Evolutionary conservation across 2,329 filamentous ascomycete species (phyloP).

Genomic region (Xylariaceae sp.): DNA sequence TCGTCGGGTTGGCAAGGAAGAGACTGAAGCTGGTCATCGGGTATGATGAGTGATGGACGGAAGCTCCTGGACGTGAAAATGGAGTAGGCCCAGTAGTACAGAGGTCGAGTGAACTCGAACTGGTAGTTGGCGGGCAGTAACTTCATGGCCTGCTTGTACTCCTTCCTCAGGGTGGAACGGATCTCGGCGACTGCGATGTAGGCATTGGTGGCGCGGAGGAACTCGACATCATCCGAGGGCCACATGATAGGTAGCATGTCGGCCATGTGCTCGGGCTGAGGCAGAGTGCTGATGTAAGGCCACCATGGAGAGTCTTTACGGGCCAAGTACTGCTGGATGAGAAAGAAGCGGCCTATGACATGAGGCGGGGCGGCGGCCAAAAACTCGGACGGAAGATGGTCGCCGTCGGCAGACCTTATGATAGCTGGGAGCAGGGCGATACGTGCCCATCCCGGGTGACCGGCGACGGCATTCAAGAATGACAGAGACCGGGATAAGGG

Average conservation of each 20-base stretch:
- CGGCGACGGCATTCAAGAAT: constrained; percentile 51
- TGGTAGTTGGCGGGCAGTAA: constrained; percentile 34
- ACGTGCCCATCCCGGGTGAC: constrained; percentile 25
- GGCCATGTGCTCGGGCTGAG: constrained; percentile 51
- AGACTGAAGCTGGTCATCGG: constrained; percentile 31
- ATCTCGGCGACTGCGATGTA: constrained; percentile 37
- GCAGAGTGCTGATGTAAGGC: constrained; percentile 63
- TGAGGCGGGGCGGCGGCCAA: constrained; percentile 50
- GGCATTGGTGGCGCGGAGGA: constrained; percentile 40
- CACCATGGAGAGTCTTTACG: constrained; percentile 60
- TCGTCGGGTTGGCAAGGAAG: constrained; percentile 47
- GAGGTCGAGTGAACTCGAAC: constrained; percentile 39
- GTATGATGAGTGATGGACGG: constrained; percentile 54
- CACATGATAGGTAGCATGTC: constrained; percentile 62
- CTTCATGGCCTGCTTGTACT: constrained; percentile 42
- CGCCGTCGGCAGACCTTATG: constrained; percentile 6
- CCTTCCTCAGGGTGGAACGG: constrained; percentile 40
- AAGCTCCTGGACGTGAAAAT: constrained; percentile 65
- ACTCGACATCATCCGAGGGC: constrained; percentile 54
- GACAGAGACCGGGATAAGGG: constrained; percentile 54
- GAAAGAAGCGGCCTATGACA: constrained; percentile 62
- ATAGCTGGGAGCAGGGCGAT: constrained; percentile 12
- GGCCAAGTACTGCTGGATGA: constrained; percentile 63
- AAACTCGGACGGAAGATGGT: constrained; percentile 47
- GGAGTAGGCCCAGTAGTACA: constrained; percentile 63